Conservation (phyloP, 257 asterid genomes). For the Solanum sejunctum region DNA sequence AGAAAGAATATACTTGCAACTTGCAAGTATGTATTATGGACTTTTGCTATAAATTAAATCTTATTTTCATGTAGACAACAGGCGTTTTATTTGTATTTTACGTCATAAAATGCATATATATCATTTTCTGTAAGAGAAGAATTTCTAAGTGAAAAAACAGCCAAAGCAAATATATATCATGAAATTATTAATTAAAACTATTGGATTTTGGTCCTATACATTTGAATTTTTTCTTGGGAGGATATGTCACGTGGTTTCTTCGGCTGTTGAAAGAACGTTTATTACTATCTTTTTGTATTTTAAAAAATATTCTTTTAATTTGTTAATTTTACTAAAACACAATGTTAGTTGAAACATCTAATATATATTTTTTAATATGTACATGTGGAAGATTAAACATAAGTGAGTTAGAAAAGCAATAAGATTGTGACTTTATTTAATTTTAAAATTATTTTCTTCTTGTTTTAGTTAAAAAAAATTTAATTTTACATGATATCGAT, state of each 20-base stretch:
- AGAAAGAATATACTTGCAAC: neutral
- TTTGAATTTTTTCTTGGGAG: neutral
- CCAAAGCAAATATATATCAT: neutral
- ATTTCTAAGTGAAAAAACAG: neutral
- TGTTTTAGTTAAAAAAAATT: too few species aligned
- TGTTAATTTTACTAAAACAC: neutral
- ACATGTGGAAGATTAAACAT: neutral
- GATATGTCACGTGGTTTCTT: neutral
- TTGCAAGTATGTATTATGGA: neutral
- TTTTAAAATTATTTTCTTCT: too few species aligned
- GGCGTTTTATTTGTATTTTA: neutral
- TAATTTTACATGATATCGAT: too few species aligned
- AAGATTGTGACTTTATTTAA: too few species aligned
- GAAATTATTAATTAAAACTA: neutral
- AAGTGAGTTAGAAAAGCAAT: neutral
- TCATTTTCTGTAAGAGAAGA: neutral
- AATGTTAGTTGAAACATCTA: neutral
- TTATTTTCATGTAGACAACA: neutral
- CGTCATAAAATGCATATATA: neutral
- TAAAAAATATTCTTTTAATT: neutral
- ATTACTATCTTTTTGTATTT: neutral
- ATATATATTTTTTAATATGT: neutral
- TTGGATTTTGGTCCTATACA: neutral
- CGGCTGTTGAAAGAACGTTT: neutral
- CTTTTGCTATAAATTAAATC: neutral